A percentile compares a stretch with the other conserved stretches of the same genome.
Conservation (phyloP, 2,329 filamentous ascomycete species). For the Fusarium sp. region DNA sequence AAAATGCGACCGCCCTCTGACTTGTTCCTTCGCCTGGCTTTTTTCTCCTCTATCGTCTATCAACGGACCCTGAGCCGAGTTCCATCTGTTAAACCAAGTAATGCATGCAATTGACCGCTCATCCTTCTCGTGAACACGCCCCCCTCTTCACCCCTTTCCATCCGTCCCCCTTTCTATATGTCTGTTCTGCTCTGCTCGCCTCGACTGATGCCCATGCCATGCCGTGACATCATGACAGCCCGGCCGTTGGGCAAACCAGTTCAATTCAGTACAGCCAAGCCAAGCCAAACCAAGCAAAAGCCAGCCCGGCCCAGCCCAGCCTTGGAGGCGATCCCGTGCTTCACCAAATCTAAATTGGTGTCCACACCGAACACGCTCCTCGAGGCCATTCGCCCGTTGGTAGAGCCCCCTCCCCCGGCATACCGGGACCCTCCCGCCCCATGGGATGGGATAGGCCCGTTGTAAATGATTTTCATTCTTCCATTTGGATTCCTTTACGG, state of each 20-base stretch:
- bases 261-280: constrained; percentile 4
- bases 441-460: constrained; percentile 1
- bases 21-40: background rate
- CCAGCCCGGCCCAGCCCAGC: background rate
- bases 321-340: constrained; percentile 20
- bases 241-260: constrained; percentile 3
- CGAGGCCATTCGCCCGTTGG: constrained; percentile 28
- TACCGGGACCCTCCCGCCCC: background rate
- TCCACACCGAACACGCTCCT: constrained; percentile 38
- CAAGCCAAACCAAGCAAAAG: background rate
- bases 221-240: background rate
- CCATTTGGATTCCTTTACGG: constrained; percentile 8
- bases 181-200: background rate
- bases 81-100: background rate
- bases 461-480: constrained; percentile 21
- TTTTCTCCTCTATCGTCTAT: background rate
- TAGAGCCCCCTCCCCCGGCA: background rate
- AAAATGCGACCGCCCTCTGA: constrained; percentile 28
- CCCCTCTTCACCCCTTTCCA: background rate
- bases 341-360: constrained; percentile 36
- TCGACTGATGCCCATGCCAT: background rate
- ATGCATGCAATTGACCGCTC: constrained; percentile 26
- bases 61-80: background rate
- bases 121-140: constrained; percentile 2
- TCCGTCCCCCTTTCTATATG: background rate